Evolutionary conservation across 2,329 filamentous ascomycete species (phyloP).

Genomic region (Cladophialophora bantiana): DNA sequence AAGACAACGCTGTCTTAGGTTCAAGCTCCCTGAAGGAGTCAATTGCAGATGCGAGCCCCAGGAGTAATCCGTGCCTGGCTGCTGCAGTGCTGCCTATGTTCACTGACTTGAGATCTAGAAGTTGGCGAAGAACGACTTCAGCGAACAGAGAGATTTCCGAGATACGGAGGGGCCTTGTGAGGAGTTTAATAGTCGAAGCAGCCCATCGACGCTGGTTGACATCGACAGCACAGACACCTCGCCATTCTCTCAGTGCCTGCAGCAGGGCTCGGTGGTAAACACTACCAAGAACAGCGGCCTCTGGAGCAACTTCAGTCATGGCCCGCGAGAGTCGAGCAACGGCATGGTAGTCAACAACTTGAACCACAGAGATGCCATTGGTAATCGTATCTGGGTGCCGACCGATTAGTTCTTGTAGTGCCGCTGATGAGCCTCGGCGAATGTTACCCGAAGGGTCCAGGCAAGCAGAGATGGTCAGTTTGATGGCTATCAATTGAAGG

Average conservation of each 20-base stretch:
- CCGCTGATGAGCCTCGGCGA: slow-evolving; percentile 87
- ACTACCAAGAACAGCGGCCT: slow-evolving; percentile 69
- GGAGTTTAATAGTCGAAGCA: slow-evolving; percentile 69
- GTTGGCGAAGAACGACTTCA: slow-evolving; percentile 43
- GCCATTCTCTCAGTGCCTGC: slow-evolving; percentile 78
- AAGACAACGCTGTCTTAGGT: slow-evolving; percentile 7
- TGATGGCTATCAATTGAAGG: slow-evolving; percentile 78
- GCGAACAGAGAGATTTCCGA: slow-evolving; percentile 19
- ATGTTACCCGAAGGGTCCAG: slow-evolving; percentile 94
- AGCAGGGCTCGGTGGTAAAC: slow-evolving; percentile 73
- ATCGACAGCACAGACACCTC: slow-evolving; percentile 84
- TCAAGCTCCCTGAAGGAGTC: slow-evolving; percentile 42
- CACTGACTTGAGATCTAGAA: slow-evolving; percentile 46
- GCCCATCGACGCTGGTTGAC: slow-evolving; percentile 74
- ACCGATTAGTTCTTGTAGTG: slow-evolving; percentile 90
- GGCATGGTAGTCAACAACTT: slow-evolving; percentile 89
- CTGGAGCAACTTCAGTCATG: slow-evolving; percentile 75
- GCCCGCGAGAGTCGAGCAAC: slow-evolving; percentile 87
- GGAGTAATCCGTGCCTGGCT: slow-evolving; percentile 53
- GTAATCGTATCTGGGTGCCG: slow-evolving; percentile 85
- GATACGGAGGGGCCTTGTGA: slow-evolving; percentile 43
- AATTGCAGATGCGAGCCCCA: slow-evolving; percentile 50
- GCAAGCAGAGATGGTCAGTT: slow-evolving; percentile 81
- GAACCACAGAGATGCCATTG: slow-evolving; percentile 84
- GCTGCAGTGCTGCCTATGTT: slow-evolving; percentile 51